Evolutionary conservation across 2,329 filamentous ascomycete species (phyloP).

Genomic region (Xylariaceae sp.): DNA sequence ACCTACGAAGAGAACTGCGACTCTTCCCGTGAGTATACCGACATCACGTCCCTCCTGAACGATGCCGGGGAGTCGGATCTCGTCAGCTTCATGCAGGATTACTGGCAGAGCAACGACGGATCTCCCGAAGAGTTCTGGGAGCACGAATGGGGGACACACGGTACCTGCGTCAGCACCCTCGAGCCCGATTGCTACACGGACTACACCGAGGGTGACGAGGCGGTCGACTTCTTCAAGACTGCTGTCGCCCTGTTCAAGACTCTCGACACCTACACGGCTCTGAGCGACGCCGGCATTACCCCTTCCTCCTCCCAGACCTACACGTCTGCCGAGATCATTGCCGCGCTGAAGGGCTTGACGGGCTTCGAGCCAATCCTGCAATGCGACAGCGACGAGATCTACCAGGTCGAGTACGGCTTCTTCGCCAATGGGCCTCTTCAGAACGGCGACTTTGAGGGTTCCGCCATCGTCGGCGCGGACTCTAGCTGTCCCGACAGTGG

Average conservation of each 20-base stretch:
- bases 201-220: constrained; percentile 60
- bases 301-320: constrained; percentile 56
- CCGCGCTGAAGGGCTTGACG: constrained; percentile 48
- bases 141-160: constrained; percentile 74
- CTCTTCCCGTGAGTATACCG: constrained; percentile 54
- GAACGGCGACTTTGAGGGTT: constrained; percentile 56
- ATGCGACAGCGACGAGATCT: constrained; percentile 46
- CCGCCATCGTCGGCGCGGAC: constrained; percentile 23
- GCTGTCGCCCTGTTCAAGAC: constrained; percentile 63
- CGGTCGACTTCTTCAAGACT: constrained; percentile 65
- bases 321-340: constrained; percentile 53
- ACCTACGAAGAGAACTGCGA: constrained; percentile 66
- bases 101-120: constrained; percentile 68
- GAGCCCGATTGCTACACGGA: constrained; percentile 61
- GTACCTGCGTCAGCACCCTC: constrained; percentile 67
- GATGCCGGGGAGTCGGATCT: constrained; percentile 41
- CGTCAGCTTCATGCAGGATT: constrained; percentile 63
- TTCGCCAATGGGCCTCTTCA: constrained; percentile 56
- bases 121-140: constrained; percentile 65
- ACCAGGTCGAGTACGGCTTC: constrained; percentile 61
- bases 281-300: constrained; percentile 57
- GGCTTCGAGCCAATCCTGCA: constrained; percentile 54
- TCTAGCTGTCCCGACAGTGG: constrained; percentile 59
- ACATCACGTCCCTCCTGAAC: constrained; percentile 60
- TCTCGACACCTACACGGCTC: constrained; percentile 60